Percentiles rank a stretch among this genome's conserved stretches.
phyloP scores from a whole-genome alignment of 768 basidiomycete genomes.

The Rhodotorula graminis region DNA sequence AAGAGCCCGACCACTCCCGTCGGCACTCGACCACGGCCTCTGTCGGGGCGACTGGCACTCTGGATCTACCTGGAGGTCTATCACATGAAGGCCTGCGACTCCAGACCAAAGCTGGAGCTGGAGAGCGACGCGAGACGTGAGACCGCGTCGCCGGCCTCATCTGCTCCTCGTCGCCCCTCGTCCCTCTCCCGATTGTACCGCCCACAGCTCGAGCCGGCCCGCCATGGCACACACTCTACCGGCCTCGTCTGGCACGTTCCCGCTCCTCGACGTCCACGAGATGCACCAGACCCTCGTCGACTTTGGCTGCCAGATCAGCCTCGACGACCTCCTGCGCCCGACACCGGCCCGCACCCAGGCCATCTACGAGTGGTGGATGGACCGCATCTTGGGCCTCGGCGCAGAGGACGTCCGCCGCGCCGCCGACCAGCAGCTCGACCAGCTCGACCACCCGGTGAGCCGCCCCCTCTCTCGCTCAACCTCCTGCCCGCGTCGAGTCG shows the following conservation, averaged over 20 bases:
- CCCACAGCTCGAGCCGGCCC: not conserved
- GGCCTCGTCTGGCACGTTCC: conserved; percentile 14
- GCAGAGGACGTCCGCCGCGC: conserved; percentile 39
- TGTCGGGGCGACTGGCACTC: no score
- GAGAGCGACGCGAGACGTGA: no score
- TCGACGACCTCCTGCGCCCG: conserved; percentile 38
- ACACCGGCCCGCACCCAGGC: conserved; percentile 28
- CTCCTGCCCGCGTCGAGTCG: not conserved
- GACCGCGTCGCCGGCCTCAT: no score
- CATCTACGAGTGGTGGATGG: conserved; percentile 41
- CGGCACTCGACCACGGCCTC: no score
- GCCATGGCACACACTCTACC: not conserved
- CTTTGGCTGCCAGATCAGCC: conserved; percentile 8
- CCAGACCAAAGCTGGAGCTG: no score
- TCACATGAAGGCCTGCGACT: no score
- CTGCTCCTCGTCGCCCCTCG: no score
- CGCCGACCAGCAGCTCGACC: conserved; percentile 36
- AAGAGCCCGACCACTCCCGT: no score
- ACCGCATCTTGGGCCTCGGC: conserved; percentile 18
- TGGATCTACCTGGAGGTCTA: no score
- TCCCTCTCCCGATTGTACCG: not conserved
- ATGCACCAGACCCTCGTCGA: conserved; percentile 1
- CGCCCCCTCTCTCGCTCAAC: not conserved
- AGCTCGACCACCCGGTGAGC: conserved; percentile 34
- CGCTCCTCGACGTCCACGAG: conserved; percentile 5